phyloP scores from a whole-genome alignment of 2,329 filamentous ascomycete species.

The Alternaria incomplexa region DNA sequence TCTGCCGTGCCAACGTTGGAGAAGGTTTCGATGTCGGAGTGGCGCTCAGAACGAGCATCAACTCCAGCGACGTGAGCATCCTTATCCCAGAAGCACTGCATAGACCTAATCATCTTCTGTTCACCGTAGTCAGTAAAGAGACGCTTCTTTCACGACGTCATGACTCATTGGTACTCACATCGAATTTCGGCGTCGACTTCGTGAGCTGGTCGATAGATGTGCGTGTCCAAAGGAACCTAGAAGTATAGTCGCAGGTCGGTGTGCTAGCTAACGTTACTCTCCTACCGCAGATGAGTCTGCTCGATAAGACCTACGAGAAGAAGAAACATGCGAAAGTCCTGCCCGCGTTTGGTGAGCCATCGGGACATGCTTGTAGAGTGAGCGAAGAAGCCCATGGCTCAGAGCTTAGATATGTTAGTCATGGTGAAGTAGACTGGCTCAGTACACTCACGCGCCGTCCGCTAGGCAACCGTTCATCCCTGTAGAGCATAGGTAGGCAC shows the following conservation, averaged over 20 bases:
- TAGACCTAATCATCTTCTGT: neutral
- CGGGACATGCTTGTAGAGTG: neutral
- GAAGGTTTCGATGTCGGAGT: neutral
- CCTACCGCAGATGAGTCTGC: neutral
- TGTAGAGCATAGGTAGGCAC: neutral
- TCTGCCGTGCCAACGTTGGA: neutral
- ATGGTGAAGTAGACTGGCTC: neutral
- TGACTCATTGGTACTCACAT: neutral
- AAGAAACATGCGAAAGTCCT: neutral
- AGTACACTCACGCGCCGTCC: neutral
- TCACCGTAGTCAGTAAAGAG: neutral
- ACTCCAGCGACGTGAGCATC: neutral
- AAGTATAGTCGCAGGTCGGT: neutral
- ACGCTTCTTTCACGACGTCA: neutral
- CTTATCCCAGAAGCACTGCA: neutral
- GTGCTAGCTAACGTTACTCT: neutral
- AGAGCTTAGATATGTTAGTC: neutral
- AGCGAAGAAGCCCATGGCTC: neutral
- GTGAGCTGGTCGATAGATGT: neutral
- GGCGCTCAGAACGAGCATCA: neutral
- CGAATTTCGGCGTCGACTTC: neutral
- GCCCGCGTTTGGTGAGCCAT: neutral
- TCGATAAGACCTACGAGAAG: neutral
- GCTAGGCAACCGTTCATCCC: neutral
- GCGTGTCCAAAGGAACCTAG: neutral